Evolutionary conservation across 1,139 yeast genomes (phyloP).

Genomic region (Debaryomycetaceae sp.): DNA sequence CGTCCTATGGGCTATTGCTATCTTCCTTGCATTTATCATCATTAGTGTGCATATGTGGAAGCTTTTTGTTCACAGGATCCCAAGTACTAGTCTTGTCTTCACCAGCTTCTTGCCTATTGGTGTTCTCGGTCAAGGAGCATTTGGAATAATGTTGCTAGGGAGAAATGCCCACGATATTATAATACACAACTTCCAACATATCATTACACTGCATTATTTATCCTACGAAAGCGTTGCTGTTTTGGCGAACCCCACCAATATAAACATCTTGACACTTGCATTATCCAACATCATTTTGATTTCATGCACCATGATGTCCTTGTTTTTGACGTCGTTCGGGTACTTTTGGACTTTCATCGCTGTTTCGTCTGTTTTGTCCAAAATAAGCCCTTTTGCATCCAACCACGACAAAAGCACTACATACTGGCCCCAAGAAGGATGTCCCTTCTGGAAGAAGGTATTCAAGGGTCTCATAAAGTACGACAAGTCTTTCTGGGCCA

Average conservation of each 20-base stretch:
- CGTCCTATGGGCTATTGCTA: slow-evolving; percentile 67
- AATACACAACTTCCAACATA: slow-evolving; percentile 5
- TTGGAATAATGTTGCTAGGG: slow-evolving; percentile 60
- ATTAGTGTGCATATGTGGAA: slow-evolving; percentile 58
- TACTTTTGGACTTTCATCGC: slow-evolving; percentile 62
- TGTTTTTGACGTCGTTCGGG: slow-evolving; percentile 59
- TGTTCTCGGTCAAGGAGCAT: slow-evolving; percentile 75
- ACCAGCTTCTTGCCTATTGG: slow-evolving; percentile 29
- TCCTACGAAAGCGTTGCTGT: slow-evolving; percentile 1
- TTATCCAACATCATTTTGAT: slow-evolving; percentile 17
- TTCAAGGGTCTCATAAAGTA: slow-evolving; percentile 38
- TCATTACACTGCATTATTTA: slow-evolving; percentile 4
- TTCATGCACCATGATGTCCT: slow-evolving; percentile 29
- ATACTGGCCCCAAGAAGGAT: slow-evolving; percentile 14
- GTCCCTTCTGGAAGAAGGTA: slow-evolving; percentile 9
- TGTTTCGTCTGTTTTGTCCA: slow-evolving; percentile 38
- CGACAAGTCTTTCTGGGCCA: slow-evolving; percentile 74
- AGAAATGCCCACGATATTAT: slow-evolving; percentile 24
- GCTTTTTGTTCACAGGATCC: slow-evolving; percentile 57
- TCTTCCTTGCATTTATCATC: slow-evolving; percentile 56
- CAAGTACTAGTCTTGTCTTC: slow-evolving; percentile 36
- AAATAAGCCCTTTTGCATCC: slow-evolving; percentile 30
- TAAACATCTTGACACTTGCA: slow-evolving; percentile 5
- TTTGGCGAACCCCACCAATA: slow-evolving; percentile 3
- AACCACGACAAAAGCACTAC: slow-evolving; percentile 19